Base-by-base conservation (phyloP, 257 asterid species). In the Salvia hispanica region DNA sequence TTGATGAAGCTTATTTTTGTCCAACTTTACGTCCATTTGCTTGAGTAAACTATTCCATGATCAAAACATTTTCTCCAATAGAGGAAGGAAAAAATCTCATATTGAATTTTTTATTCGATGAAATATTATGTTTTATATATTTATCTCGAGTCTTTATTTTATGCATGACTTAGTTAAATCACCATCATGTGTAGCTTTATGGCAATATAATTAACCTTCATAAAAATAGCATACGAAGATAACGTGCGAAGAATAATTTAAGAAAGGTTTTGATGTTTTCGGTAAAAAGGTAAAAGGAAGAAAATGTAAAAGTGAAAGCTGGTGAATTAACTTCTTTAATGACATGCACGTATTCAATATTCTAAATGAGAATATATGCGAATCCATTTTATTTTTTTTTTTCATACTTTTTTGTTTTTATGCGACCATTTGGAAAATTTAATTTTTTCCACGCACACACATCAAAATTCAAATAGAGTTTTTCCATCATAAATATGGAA, bases 321-420 rank as follows among this genome's bases (percentile, higher is more conserved):
- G 70, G 8, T 7, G 25, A 9, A 11, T 25, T 54, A n/a, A 56
- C 75, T 75, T 67, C 69, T 58, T 34, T 67, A 45, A 31, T 58
- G 45, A 33, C 43, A 56, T 69, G 75, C 72, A 75, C 34, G 66
- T 34, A 56, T 42, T 54, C 42, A 28, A 5, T 45, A 56, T 28
- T 54, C 40, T 62, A 13, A 37, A 50, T 36, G 10, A n/a, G 36
- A 62, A 45, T 11, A 31, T 11, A 61, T 16, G 4, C 50, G 59
- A 69, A 57, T 46, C 58, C 25, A 45, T 40, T 33, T 57, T 4
- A 21, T 57, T 25, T 52, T 25, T 10, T 25, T 10, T 8, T 5
- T 0, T 52, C 3, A 11, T 9, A 37, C 6, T 39, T 46, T 2
- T 57, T 34, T 13, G 39, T 58, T 12, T 60, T 40, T 16, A 8